These are phyloP conservation scores for Didymella keratinophila DNA, from an alignment of 2,329 filamentous ascomycete genomes.

Conservation along the genomic window DNA sequence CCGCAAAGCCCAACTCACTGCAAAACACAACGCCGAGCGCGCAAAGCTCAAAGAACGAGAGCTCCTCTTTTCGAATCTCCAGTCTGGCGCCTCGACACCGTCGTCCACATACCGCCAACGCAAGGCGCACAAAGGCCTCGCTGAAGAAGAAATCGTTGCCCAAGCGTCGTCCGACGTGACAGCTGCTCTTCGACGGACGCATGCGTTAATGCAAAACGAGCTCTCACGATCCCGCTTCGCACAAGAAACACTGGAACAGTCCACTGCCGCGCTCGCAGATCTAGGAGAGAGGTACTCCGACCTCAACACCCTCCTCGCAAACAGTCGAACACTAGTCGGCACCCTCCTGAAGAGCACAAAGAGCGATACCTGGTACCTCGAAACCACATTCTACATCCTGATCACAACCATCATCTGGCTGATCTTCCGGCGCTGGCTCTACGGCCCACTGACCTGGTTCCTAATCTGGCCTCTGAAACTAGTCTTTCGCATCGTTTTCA, in stretches of 20 bases:
- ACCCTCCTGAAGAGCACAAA: constrained; percentile 88
- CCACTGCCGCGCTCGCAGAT: constrained; percentile 79
- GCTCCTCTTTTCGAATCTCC: constrained; percentile 73
- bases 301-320: constrained; percentile 78
- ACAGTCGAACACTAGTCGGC: constrained; percentile 76
- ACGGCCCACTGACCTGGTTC: constrained; percentile 90
- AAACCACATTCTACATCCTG: constrained; percentile 86
- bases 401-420: constrained; percentile 82
- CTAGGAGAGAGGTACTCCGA: constrained; percentile 82
- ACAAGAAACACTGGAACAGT: constrained; percentile 85
- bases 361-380: constrained; percentile 97
- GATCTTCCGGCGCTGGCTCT: constrained; percentile 81
- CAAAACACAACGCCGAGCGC: constrained; percentile 75
- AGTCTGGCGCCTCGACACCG: constrained; percentile 51
- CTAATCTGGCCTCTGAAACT: constrained; percentile 81
- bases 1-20: constrained; percentile 80
- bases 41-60: constrained; percentile 80
- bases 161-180: constrained; percentile 86
- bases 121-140: constrained; percentile 60
- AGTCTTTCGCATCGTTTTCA: constrained; percentile 66
- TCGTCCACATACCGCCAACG: constrained; percentile 49
- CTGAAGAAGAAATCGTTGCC: constrained; percentile 75
- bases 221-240: constrained; percentile 88
- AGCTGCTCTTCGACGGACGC: constrained; percentile 80
- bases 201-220: constrained; percentile 85